Evolutionary conservation across 1,284 basidiomycete species (phyloP), one percentile per base, ranked within the genome.

Genomic region (Athelia sp.): DNA sequence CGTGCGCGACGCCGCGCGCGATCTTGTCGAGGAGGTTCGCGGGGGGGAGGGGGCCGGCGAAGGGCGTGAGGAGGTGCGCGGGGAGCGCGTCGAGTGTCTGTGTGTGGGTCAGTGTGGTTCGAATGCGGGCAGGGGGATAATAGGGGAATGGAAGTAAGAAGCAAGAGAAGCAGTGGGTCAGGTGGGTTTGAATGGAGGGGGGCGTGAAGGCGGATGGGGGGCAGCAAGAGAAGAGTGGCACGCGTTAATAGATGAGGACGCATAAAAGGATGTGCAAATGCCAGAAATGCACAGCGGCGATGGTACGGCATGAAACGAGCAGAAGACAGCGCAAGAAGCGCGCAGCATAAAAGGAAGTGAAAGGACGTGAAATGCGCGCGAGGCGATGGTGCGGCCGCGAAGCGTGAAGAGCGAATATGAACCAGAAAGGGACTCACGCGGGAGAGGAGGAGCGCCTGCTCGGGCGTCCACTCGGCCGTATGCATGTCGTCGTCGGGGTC

Each of bases 11-110:
- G 50, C 86, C 82, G 32, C 83, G 79, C 14, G 88, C 86, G 56
- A 91, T 82, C 71, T 87, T 90, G 65, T 91, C 87, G 54, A 91
- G 79, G 17, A 90, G 76, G 63, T 90, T 90, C 10, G 85, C 81
- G 21, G 88, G 89, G 3, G 88, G 89, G 15, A 90, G 77, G 42
- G 81, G 75, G 23, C 89, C 87, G 55, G 84, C 82, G 73, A 87
- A 90, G 48, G 88, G 89, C 14, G 87, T 91, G 62, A 88, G 72
- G 21, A 90, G 75, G 59, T 90, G 86, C 13, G 82, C 71, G n/a
- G 88, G 88, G 52, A 90, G 78, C 40, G 84, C 84, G 61, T 91
- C 88, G 18, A 91, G 74, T 18, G 89, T 88, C 88, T 88, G 53
- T 18, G 26, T 13, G 26, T 4, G 26, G 26, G 26, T 29, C 13